phyloP scores from a whole-genome alignment of 2,329 filamentous ascomycete species.

The Colletotrichum sojae region DNA sequence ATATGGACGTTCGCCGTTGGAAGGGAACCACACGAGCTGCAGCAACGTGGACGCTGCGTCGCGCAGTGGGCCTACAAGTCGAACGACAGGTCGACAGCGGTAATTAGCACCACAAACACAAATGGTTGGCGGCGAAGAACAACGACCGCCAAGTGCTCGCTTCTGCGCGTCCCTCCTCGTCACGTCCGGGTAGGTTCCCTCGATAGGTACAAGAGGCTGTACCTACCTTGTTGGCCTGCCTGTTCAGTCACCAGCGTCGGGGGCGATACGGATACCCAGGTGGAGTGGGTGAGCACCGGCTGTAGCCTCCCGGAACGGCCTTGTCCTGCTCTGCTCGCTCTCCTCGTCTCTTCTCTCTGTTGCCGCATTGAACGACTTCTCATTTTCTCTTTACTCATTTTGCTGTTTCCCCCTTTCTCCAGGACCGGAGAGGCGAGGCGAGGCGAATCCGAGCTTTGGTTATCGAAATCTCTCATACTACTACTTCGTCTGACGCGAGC shows the following conservation, averaged over 20 bases:
- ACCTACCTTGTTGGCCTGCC: not conserved
- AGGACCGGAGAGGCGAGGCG: not conserved
- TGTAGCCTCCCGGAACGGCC: not conserved
- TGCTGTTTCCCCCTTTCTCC: not conserved
- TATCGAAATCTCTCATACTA: not conserved
- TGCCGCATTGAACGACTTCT: slow-evolving; percentile 1
- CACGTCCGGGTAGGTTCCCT: slow-evolving; percentile 24
- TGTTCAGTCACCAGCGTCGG: not conserved
- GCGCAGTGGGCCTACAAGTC: slow-evolving; percentile 12
- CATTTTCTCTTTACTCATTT: slow-evolving; percentile 28
- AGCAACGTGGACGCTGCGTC: slow-evolving; percentile 27
- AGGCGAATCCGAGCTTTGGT: not conserved
- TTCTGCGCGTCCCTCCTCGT: slow-evolving; percentile 22
- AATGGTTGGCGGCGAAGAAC: slow-evolving; percentile 10
- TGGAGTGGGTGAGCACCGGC: not conserved
- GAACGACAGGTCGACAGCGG: slow-evolving; percentile 18
- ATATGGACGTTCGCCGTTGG: slow-evolving; percentile 18
- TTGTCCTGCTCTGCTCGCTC: not conserved
- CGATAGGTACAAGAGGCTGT: no score
- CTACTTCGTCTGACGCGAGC: not conserved
- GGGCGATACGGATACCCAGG: not conserved
- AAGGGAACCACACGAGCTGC: slow-evolving; percentile 22
- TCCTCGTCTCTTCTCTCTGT: slow-evolving; percentile 9
- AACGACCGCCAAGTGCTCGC: slow-evolving; percentile 37
- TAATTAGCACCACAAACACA: slow-evolving; percentile 29